These are phyloP conservation scores for Blepharisma stoltei DNA, from an alignment of 73 alveolate genomes.

Conservation along the genomic window DNA sequence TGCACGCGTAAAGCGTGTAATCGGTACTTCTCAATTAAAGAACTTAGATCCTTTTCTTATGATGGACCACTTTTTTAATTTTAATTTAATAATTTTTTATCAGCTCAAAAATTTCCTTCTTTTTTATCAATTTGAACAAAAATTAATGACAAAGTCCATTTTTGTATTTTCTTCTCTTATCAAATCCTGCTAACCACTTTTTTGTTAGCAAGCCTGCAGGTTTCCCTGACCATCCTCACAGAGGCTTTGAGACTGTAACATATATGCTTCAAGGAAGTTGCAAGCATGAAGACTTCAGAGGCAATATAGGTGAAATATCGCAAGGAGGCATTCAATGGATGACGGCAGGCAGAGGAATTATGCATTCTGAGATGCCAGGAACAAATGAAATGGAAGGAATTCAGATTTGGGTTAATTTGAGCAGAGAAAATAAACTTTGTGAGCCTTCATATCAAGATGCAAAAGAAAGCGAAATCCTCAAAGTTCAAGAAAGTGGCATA, in stretches of 20 bases:
- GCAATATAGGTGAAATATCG: conserved; percentile 36
- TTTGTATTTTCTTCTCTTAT: no score
- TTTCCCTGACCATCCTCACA: conserved; percentile 96
- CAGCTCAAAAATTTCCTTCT: no score
- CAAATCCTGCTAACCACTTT: no score
- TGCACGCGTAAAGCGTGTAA: conserved; percentile 73
- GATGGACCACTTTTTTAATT: conserved; percentile 70
- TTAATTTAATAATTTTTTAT: no score
- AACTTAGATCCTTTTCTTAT: conserved; percentile 76
- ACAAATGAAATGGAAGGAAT: conserved; percentile 69
- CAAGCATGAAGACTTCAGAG: conserved; percentile 85
- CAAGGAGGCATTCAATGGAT: conserved; percentile 92
- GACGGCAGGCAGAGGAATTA: conserved; percentile 97
- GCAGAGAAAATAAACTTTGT: conserved; percentile 56
- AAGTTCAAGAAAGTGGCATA: conserved; percentile 47
- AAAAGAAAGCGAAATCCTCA: conserved; percentile 49
- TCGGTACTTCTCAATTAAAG: conserved; percentile 56
- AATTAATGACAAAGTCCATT: no score
- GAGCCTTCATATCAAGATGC: conserved; percentile 79
- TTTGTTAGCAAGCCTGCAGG: conserved; percentile 87
- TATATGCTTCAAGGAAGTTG: conserved; percentile 80
- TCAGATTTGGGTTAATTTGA: conserved; percentile 80
- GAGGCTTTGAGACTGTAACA: conserved; percentile 95
- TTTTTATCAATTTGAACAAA: no score
- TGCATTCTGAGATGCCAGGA: conserved; percentile 90